Conservation (phyloP, 2,329 filamentous ascomycete genomes). For the Trichophyton rubrum region DNA sequence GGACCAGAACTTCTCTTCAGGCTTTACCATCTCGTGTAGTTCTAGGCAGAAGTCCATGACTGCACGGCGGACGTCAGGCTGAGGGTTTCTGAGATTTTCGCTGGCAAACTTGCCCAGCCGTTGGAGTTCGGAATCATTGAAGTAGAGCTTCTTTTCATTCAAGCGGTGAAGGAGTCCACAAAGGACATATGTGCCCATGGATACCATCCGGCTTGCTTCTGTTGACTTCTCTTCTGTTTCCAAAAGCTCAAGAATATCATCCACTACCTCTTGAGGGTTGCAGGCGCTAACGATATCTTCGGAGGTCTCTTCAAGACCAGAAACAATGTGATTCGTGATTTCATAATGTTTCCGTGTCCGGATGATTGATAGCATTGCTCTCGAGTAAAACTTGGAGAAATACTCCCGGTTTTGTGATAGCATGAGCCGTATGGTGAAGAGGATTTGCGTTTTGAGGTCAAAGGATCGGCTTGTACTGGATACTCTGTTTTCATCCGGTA, state of each 20-base stretch:
- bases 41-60: slow-evolving; percentile 25
- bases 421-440: slow-evolving; percentile 31
- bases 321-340: slow-evolving; percentile 29
- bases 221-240: slow-evolving; percentile 22
- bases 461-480: slow-evolving; percentile 15
- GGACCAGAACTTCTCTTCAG: slow-evolving; percentile 20
- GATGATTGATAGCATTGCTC: slow-evolving; percentile 27
- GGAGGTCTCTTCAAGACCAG: slow-evolving; percentile 28
- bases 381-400: slow-evolving; percentile 25
- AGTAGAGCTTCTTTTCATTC: slow-evolving; percentile 14
- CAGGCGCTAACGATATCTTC: slow-evolving; percentile 25
- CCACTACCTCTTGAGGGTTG: slow-evolving; percentile 19
- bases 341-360: slow-evolving; percentile 28
- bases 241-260: slow-evolving; percentile 25
- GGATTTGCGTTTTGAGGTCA: slow-evolving; percentile 33
- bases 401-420: slow-evolving; percentile 24
- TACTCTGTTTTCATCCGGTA: slow-evolving; percentile 19
- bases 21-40: slow-evolving; percentile 19
- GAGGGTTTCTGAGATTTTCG: slow-evolving; percentile 21
- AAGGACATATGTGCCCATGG: slow-evolving; percentile 25
- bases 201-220: slow-evolving; percentile 23
- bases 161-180: slow-evolving; percentile 19
- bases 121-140: slow-evolving; percentile 15
- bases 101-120: slow-evolving; percentile 25
- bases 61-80: slow-evolving; percentile 28